Evolutionary conservation across 768 basidiomycete species (phyloP), one percentile per base, ranked within the genome.

Genomic region (Trametes meyenii): DNA sequence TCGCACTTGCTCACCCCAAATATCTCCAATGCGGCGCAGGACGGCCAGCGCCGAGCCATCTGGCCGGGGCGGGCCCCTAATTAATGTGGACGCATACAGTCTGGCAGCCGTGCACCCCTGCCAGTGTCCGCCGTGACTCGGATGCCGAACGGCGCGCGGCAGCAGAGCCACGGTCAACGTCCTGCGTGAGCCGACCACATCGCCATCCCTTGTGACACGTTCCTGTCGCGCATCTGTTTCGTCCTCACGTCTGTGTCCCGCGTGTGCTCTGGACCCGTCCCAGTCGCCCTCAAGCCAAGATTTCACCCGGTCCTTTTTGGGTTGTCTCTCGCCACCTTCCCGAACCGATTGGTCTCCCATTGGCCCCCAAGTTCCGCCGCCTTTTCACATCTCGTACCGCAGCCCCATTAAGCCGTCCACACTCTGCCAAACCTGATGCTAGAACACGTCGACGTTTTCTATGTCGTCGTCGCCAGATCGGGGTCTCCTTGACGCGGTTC

Each of bases 261-360:
- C 51, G 33, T 49, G 52, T 45, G 54, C 43, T 42, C 50, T 38
- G 21, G 45, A 26, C 60, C 48, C 21, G 6, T 24, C 26, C 26
- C 19, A 42, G 26, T 56, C n/a, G 17, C n/a, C 21, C 19, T 42
- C 24, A 35, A 50, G 54, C 35, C 49, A 62, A 57, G 49, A 42
- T 51, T 56, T 44, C 29, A 45, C 42, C n/a, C 50, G 61, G 53
- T 62, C 49, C 50, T 43, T 51, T n/a, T 56, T 43, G 40, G 61
- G 23, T 29, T 40, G 45, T 56, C 42, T 61, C 54, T 24, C 46
- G 46, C 40, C 36, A 46, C 33, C 12, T 21, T 6, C 21, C 46
- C 36, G 19, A 21, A 35, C 61, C 49, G 49, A 38, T 29, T 19
- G 48, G 42, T 49, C 33, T 54, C 29, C 29, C 61, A 24, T 45